phyloP scores from a whole-genome alignment of 352 stramenopile genomes.

The Phytophthora pluvialis region DNA sequence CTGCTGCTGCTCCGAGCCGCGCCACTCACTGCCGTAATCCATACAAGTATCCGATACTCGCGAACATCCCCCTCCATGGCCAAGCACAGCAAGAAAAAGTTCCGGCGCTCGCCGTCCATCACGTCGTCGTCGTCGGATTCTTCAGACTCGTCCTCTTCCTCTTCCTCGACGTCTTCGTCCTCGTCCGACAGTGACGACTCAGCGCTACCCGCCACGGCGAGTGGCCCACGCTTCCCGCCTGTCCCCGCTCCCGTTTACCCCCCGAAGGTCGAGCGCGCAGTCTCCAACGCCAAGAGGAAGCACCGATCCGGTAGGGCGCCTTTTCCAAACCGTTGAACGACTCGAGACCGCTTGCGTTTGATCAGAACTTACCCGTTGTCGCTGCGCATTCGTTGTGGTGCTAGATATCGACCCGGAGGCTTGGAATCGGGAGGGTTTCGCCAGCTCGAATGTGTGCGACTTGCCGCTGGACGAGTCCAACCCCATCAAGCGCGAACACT shows the following conservation, averaged over 20 bases:
- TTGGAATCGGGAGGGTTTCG: constrained; percentile 84
- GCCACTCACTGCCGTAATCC: not conserved
- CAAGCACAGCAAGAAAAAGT: constrained; percentile 42
- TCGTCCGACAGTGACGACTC: constrained; percentile 42
- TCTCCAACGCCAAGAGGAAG: constrained; percentile 70
- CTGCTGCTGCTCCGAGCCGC: constrained; percentile 8
- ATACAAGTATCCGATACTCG: constrained; percentile 1
- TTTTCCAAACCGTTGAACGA: not conserved
- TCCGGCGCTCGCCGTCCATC: constrained; percentile 51
- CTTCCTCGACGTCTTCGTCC: constrained; percentile 50
- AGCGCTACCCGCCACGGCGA: not conserved
- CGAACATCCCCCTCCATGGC: constrained; percentile 3
- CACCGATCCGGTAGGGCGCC: constrained; percentile 65
- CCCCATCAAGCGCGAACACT: constrained; percentile 72
- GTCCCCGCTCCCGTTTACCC: constrained; percentile 56
- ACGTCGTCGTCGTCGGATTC: constrained; percentile 50
- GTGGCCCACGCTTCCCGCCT: constrained; percentile 50
- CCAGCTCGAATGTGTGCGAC: constrained; percentile 80
- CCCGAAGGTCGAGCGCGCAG: constrained; percentile 51
- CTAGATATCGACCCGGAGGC: constrained; percentile 70
- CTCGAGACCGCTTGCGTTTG: constrained; percentile 1
- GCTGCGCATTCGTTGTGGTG: not conserved
- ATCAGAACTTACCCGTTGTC: constrained; percentile 5
- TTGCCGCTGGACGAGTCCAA: constrained; percentile 74
- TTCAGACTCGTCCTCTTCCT: constrained; percentile 33